Percentiles rank a stretch among this genome's conserved stretches.
These are phyloP conservation scores for Magnusiomyces tetraspermus DNA, from an alignment of 1,139 yeast genomes.

Conservation along the genomic window DNA sequence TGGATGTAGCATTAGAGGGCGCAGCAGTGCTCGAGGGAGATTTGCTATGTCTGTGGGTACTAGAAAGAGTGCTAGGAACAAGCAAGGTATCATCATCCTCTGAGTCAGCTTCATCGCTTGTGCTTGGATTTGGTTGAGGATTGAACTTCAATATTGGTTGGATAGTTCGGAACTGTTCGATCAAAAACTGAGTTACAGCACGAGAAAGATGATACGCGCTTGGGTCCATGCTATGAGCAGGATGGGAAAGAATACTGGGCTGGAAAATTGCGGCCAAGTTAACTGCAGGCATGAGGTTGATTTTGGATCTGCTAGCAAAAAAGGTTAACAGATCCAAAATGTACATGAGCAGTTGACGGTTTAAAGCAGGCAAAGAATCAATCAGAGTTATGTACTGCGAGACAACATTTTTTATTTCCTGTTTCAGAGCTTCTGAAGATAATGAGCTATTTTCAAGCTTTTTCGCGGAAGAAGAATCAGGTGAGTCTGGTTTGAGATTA, in stretches of 20 bases:
- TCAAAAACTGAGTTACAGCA: constrained; percentile 77
- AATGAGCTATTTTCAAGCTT: too few species aligned
- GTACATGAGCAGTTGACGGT: constrained; percentile 79
- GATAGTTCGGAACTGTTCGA: constrained; percentile 51
- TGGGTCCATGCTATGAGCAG: constrained; percentile 85
- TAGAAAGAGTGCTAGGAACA: background rate
- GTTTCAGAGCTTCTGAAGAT: constrained; percentile 11
- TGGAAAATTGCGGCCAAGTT: constrained; percentile 94
- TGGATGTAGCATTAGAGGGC: background rate
- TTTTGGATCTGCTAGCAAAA: constrained; percentile 69
- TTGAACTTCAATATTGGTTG: background rate
- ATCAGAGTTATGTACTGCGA: constrained; percentile 63
- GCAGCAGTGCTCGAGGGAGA: background rate
- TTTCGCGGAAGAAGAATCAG: background rate
- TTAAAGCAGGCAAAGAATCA: constrained; percentile 53
- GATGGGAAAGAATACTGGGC: constrained; percentile 88
- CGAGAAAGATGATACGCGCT: constrained; percentile 84
- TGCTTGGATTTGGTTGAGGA: constrained; percentile 24
- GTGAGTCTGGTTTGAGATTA: background rate
- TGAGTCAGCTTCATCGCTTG: constrained; percentile 24
- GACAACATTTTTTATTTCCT: constrained; percentile 59
- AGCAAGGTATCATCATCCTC: constrained; percentile 1
- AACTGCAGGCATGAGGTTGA: constrained; percentile 84
- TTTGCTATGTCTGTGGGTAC: background rate
- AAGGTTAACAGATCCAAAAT: constrained; percentile 77